Evolutionary conservation across 1,284 basidiomycete genomes (phyloP), one percentile per base, ranked within the genome.

Genomic region (Rhodotorula sp.): DNA sequence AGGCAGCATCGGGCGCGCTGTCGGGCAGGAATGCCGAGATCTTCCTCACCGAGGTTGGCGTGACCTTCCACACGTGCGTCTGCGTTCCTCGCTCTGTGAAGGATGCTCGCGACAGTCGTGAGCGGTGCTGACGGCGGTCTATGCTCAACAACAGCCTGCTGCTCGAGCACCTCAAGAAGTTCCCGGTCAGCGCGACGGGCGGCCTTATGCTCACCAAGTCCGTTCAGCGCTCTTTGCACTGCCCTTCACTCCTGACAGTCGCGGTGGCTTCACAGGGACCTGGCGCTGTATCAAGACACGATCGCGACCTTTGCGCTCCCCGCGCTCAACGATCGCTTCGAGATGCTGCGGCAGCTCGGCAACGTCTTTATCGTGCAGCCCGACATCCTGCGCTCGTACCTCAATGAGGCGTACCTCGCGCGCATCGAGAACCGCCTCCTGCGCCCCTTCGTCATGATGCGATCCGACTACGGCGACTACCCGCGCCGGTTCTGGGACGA

Each of bases 171-270:
- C 85, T 98, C 68, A 91, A 91, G 79, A 98, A 93, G 83, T 99
- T 96, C 84, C 91, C 93, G 1, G 93, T 99, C 67, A 97, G 91
- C 78, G 94, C 94, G 0, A 93, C 94, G 0, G 97, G 97, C 60
- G 97, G 96, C 8, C 85, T 99, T 62, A 97, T 99, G 92, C 88
- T 99, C 53, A 96, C 96, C 34, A 98, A 98, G 92, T 93, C 77
- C 72, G 89, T 49, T 13, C 19, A 7, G 4, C 54, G 0, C 17
- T 1, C 21, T 25, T 13, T 7, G 27, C 27, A 27, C 53, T 4
- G 3, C 48, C 9, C 64, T 41, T n/a, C 52, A 62, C n/a, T 48
- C 52, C 68, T 48, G 73, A 49, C 46, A 7, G 25, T 12, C 61
- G 23, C 53, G 53, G 62, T n/a, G 23, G 23, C 17, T 21, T 17